phyloP scores from a whole-genome alignment of 495 filamentous ascomycete genomes.

The Halenospora varia region DNA sequence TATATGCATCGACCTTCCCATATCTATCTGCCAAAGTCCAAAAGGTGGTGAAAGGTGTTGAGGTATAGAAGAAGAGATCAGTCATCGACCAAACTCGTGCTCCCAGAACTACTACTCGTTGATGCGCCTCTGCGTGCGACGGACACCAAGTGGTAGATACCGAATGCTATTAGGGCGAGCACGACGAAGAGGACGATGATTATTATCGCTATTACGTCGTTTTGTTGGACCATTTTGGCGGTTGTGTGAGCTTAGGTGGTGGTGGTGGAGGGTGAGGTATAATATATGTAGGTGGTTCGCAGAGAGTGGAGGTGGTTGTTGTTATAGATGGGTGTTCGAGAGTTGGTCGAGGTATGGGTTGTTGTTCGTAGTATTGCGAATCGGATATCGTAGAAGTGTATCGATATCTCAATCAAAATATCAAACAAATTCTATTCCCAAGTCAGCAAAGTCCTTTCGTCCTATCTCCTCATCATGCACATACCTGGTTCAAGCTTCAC shows the following conservation, averaged over 20 bases:
- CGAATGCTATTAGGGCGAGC: constrained; percentile 63
- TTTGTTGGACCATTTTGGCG: constrained; percentile 51
- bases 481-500: too few species aligned
- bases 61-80: background rate
- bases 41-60: background rate
- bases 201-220: constrained; percentile 78
- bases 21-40: background rate
- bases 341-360: too few species aligned
- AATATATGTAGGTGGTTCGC: background rate
- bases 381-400: too few species aligned
- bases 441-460: too few species aligned
- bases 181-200: constrained; percentile 76
- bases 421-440: too few species aligned
- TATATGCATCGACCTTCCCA: too few species aligned
- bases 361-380: too few species aligned
- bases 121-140: constrained; percentile 38
- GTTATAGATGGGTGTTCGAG: too few species aligned
- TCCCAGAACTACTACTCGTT: constrained; percentile 7
- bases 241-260: background rate
- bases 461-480: too few species aligned
- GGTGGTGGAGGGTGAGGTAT: background rate
- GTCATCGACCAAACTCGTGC: constrained; percentile 22
- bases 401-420: too few species aligned
- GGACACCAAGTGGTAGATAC: constrained; percentile 58
- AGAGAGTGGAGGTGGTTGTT: background rate